These are phyloP conservation scores for Aspergillus conjunctus DNA, from an alignment of 495 filamentous ascomycete genomes.

Conservation along the genomic window DNA sequence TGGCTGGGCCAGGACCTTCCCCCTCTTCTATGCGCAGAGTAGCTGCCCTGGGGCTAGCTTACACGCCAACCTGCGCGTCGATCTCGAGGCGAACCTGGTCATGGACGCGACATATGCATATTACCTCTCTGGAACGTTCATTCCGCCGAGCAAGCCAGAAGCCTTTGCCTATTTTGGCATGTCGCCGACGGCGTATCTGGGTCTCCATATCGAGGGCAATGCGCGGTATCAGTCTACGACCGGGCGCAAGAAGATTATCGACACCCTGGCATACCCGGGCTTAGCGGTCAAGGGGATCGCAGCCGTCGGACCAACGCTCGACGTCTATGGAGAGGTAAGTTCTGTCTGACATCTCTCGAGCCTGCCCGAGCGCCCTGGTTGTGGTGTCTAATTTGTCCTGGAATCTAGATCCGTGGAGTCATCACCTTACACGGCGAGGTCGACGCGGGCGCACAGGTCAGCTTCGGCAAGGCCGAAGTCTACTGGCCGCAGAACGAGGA, in stretches of 20 bases:
- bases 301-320: conserved; percentile 35
- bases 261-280: conserved; percentile 32
- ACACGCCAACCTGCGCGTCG: conserved; percentile 20
- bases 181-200: conserved; percentile 26
- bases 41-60: conserved; percentile 4
- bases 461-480: conserved; percentile 32
- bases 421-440: conserved; percentile 25
- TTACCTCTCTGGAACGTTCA: conserved; percentile 31
- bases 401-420: conserved; percentile 20
- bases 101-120: conserved; percentile 33
- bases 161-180: conserved; percentile 28
- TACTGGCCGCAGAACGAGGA: conserved; percentile 36
- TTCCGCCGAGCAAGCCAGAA: conserved; percentile 20
- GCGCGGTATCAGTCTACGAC: conserved; percentile 19
- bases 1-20: not conserved
- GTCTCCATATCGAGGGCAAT: conserved; percentile 26
- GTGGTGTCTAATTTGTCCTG: not conserved
- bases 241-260: conserved; percentile 28
- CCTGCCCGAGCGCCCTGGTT: not conserved
- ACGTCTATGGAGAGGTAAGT: conserved; percentile 32
- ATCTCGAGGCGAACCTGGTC: conserved; percentile 25
- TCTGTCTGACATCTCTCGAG: not conserved
- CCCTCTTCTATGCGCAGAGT: conserved; percentile 13
- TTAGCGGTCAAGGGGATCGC: conserved; percentile 39
- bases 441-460: conserved; percentile 25